Base-by-base conservation (phyloP, 331 rosid species). In the Malus hybrid region DNA sequence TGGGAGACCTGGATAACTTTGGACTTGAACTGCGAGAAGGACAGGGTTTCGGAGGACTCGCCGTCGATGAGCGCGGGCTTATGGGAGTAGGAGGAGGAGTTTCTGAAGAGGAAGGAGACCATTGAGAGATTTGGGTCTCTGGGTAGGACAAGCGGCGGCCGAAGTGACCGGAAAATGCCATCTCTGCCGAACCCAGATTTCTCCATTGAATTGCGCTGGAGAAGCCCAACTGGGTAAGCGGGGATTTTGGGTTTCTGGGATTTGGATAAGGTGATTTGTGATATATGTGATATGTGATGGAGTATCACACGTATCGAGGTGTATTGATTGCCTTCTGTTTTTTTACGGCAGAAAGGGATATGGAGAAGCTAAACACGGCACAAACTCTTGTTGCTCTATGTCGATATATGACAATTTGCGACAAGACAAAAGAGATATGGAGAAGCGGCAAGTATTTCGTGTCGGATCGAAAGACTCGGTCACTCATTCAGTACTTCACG, bases 131-230 rank as follows among this genome's bases (percentile, higher is more conserved):
- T 83, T 2, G 87, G 90, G 56, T 86, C 66, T 7, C 64, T 71
- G n/a, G 96, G 89, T 3, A 87, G 10, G 10, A 24, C 34, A 1
- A 87, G 77, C 4, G 91, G 83, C 1, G 97, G 96, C 75, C 96
- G 73, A 1, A 82, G 83, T 7, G 97, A 92, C 75, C 97, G 76
- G 91, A 76, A 92, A 64, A 90, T 80, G 29, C 94, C 92, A 64
- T 90, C 93, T 2, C 86, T 80, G 20, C 97, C 91, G 33, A 78
- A 90, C 1, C 97, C 96, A 10, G 96, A 92, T 82, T 75, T 87
- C 89, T 88, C 92, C 97, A 92, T 92, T 50, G 81, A 10, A 69
- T 20, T 18, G 16, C 10, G 27, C 10, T n/a, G 24, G 65, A 73
- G 18, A 60, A 11, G 15, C 2, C 16, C 67, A 29, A n/a, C 55